These are phyloP conservation scores for Pulveroboletus ravenelii DNA, from an alignment of 768 basidiomycete genomes.

Conservation along the genomic window DNA sequence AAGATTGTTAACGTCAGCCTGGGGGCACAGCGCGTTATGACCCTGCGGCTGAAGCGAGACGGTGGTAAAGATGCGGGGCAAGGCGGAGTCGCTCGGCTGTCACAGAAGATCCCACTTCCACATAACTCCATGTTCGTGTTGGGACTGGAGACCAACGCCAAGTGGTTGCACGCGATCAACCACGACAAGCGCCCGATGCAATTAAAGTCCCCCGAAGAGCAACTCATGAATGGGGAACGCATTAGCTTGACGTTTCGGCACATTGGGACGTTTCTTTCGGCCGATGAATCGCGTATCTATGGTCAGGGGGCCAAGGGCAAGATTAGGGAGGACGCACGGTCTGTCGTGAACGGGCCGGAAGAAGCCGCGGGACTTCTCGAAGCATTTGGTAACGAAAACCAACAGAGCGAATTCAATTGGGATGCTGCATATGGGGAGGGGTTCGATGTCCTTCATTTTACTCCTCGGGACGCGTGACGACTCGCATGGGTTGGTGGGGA, in stretches of 20 bases:
- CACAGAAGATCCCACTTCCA: conserved; percentile 68
- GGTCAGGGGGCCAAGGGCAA: conserved; percentile 73
- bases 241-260: conserved; percentile 78
- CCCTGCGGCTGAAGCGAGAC: conserved; percentile 62
- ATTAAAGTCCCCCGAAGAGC: conserved; percentile 54
- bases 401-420: conserved; percentile 68
- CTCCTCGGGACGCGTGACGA: conserved; percentile 16
- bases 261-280: conserved; percentile 70
- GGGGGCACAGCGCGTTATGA: conserved; percentile 75
- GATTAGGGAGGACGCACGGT: conserved; percentile 45
- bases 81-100: conserved; percentile 30
- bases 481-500: conserved; percentile 2
- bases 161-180: conserved; percentile 74
- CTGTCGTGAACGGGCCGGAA: conserved; percentile 48
- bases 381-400: conserved; percentile 75
- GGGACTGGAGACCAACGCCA: conserved; percentile 65
- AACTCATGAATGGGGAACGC: conserved; percentile 51
- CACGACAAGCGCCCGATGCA: conserved; percentile 63
- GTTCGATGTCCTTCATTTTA: conserved; percentile 65
- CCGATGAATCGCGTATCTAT: conserved; percentile 50
- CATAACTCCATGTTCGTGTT: conserved; percentile 83
- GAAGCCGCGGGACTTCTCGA: conserved; percentile 48
- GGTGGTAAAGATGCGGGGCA: conserved; percentile 17
- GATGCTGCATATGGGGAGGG: conserved; percentile 58
- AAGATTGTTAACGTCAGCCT: conserved; percentile 78